Conservation (phyloP, 441 rosid species). For the Aquilaria agallochum region DNA sequence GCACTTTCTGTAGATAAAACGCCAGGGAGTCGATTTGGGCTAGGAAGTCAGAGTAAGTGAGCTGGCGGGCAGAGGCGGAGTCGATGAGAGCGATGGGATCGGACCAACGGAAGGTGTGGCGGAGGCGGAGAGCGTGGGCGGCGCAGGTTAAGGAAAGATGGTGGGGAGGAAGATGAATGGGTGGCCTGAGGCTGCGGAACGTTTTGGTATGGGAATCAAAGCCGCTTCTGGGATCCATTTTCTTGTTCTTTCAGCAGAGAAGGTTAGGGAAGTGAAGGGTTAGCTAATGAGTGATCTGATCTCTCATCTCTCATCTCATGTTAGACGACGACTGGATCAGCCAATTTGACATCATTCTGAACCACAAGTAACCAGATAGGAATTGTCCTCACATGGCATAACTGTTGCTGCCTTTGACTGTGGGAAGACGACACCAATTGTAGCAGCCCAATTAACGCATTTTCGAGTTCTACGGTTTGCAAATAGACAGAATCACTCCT, state of each 20-base stretch:
- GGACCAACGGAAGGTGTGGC: conserved; percentile 10
- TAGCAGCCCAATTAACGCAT: too few species aligned
- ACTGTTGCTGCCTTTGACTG: too few species aligned
- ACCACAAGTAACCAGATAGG: too few species aligned
- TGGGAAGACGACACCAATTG: too few species aligned
- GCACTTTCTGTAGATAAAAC: conserved; percentile 13
- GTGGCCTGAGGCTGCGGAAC: conserved; percentile 26
- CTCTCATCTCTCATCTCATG: too few species aligned
- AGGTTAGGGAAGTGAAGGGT: too few species aligned
- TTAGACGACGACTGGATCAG: too few species aligned
- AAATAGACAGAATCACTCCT: too few species aligned
- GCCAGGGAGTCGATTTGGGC: conserved; percentile 7
- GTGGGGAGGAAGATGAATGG: conserved; percentile 15
- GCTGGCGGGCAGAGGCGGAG: conserved; percentile 10
- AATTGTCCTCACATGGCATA: too few species aligned
- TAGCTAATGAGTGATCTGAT: too few species aligned
- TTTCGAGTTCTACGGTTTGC: too few species aligned
- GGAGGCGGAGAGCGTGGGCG: conserved; percentile 21
- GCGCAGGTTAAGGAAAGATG: conserved; percentile 17
- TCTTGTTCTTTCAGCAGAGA: not conserved
- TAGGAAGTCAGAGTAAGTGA: conserved; percentile 23
- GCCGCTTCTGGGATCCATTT: conserved; percentile 25
- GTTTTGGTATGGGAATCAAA: conserved; percentile 15
- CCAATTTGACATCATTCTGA: too few species aligned
- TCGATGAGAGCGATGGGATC: conserved; percentile 21